Conservation (phyloP, 768 basidiomycete species). For the Tylopilus intermedius region DNA sequence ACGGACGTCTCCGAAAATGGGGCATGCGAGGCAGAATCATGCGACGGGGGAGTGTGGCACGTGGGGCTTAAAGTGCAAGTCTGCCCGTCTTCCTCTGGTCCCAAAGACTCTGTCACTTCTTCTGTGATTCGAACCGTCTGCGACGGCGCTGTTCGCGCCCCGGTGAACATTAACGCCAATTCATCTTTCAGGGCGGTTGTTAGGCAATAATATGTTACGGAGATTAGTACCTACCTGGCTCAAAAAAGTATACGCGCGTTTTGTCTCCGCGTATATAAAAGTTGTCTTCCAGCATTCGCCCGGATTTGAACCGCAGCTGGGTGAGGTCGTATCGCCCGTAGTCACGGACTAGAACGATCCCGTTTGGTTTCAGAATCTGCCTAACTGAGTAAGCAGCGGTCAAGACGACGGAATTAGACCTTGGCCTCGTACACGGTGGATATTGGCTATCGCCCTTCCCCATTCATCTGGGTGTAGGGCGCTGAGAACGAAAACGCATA, state of each 20-base stretch:
- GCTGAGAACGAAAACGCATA: slow-evolving; percentile 92
- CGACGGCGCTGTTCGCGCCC: slow-evolving; percentile 39
- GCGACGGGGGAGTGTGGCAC: slow-evolving; percentile 8
- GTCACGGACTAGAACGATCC: slow-evolving; percentile 80
- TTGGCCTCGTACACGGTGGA: slow-evolving; percentile 54
- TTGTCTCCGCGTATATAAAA: slow-evolving; percentile 97
- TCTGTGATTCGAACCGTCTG: slow-evolving; percentile 30
- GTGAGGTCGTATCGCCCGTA: slow-evolving; percentile 95
- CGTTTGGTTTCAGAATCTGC: slow-evolving; percentile 88
- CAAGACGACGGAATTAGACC: neutral
- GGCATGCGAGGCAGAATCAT: neutral
- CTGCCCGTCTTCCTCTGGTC: slow-evolving; percentile 13
- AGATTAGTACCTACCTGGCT: slow-evolving; percentile 50
- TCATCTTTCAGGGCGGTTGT: slow-evolving; percentile 48
- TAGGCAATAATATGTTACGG: neutral
- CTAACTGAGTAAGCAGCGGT: neutral
- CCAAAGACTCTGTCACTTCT: slow-evolving; percentile 32
- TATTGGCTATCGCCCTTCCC: slow-evolving; percentile 74
- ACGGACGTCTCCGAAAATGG: neutral
- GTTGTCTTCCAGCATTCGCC: slow-evolving; percentile 85
- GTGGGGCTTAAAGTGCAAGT: slow-evolving; percentile 1
- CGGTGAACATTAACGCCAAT: slow-evolving; percentile 75
- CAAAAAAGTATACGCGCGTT: slow-evolving; percentile 96
- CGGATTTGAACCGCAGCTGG: slow-evolving; percentile 86
- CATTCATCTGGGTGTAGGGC: slow-evolving; percentile 94